Evolutionary conservation across 1,284 basidiomycete genomes (phyloP).

Genomic region (Agroathelia rolfsii): DNA sequence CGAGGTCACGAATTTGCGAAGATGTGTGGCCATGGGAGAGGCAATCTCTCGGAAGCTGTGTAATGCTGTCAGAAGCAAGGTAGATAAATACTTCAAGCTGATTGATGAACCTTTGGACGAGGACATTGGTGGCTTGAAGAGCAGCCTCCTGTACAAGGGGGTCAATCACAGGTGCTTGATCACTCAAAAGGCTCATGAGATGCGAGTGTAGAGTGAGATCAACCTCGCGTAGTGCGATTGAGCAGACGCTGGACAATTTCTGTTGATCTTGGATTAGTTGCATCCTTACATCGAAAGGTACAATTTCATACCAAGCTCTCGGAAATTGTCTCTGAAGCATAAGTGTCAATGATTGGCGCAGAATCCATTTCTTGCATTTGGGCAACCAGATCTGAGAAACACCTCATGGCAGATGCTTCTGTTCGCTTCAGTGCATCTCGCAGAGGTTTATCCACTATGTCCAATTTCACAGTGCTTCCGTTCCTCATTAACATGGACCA

Average conservation of each 20-base stretch:
- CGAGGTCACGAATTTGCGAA: slow-evolving; percentile 83
- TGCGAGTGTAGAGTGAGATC: slow-evolving; percentile 65
- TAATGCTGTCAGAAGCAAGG: slow-evolving; percentile 1
- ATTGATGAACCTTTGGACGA: slow-evolving; percentile 66
- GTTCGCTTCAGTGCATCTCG: slow-evolving; percentile 36
- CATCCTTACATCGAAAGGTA: not conserved
- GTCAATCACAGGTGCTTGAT: slow-evolving; percentile 73
- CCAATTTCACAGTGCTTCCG: slow-evolving; percentile 30
- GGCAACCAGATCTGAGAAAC: slow-evolving; percentile 60
- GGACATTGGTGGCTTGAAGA: slow-evolving; percentile 68
- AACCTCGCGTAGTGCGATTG: slow-evolving; percentile 60
- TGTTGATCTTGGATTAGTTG: slow-evolving; percentile 21
- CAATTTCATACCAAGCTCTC: slow-evolving; percentile 55
- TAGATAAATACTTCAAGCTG: not conserved
- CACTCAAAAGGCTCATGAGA: slow-evolving; percentile 71
- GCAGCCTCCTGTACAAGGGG: slow-evolving; percentile 80
- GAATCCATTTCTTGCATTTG: slow-evolving; percentile 75
- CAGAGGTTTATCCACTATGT: slow-evolving; percentile 29
- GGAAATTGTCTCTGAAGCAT: slow-evolving; percentile 81
- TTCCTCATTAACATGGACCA: slow-evolving; percentile 62
- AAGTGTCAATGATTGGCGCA: slow-evolving; percentile 71
- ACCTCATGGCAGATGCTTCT: slow-evolving; percentile 54
- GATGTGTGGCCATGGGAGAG: slow-evolving; percentile 64
- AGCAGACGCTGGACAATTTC: slow-evolving; percentile 86
- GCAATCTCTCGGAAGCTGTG: slow-evolving; percentile 75